Evolutionary conservation across 345 rosid species (phyloP), one percentile per base, ranked within the genome.

Genomic region (Anastatica hierochuntica): DNA sequence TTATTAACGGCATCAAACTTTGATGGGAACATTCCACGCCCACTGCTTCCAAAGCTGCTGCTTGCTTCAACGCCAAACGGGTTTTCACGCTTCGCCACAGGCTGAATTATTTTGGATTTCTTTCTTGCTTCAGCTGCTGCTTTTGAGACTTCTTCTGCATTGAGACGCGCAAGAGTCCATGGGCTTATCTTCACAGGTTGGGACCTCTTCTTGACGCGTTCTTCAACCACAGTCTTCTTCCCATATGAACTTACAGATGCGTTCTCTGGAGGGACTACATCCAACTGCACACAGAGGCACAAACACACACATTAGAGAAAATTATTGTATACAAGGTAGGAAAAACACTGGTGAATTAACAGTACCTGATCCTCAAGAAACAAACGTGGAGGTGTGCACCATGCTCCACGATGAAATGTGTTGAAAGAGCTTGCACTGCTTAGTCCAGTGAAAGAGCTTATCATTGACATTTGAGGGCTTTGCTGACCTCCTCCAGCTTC

Each of bases 381-480:
- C 44, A 85, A 70, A 10, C 88, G 84, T 0, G 98, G 98, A 2
- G 98, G 98, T 27, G 98, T 92, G 69, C 98, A 92, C 98, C 98
- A 88, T 14, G 97, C 95, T 38, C 90, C 95, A 10, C 97, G 79
- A 45, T 82, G 95, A 77, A 88, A 85, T 33, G 97, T 85, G 14
- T 85, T 74, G 66, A 88, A 85, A 49, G 98, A 92, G 70, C 98
- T 92, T 38, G 94, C 94, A 71, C 97, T 92, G 76, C 98, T 92
- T 43, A 85, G 64, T 60, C 97, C 98, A 46, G 97, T 92, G 37
- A 92, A 74, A 3, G 98, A 92, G 70, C 98, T 92, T 43, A 81
- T 90, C 48, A 84, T 88, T 40, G 97, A 88, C 98, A 88, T 92
- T 57, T 83, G 98, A 8, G 90, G 82, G 76, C 97, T 88, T 54